Evolutionary conservation across 2,329 filamentous ascomycete species (phyloP).

Genomic region (Monosporascus sp.): DNA sequence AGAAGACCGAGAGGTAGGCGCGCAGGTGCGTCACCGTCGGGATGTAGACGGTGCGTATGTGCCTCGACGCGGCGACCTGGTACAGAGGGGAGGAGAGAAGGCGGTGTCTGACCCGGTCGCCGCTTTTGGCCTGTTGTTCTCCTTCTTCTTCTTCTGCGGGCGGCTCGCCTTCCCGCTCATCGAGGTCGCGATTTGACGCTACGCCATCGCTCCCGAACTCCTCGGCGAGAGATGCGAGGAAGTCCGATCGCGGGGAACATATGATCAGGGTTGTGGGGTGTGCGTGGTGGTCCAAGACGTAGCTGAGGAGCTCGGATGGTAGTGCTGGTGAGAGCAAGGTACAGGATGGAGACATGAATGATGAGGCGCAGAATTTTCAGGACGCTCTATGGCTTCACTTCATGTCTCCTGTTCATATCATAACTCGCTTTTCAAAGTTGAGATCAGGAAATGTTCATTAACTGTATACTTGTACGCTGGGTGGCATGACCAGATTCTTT

Average conservation of each 20-base stretch:
- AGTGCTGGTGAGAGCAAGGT: conserved; percentile 45
- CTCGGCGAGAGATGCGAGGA: conserved; percentile 53
- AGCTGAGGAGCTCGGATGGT: conserved; percentile 58
- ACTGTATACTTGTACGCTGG: too few species aligned
- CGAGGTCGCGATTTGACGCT: neutral
- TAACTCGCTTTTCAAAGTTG: neutral
- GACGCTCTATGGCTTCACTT: conserved; percentile 9
- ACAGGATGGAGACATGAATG: conserved; percentile 18
- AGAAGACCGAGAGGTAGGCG: conserved; percentile 62
- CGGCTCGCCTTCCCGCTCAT: conserved; percentile 1
- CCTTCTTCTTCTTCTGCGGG: conserved; percentile 5
- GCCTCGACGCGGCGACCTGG: conserved; percentile 61
- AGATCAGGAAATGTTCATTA: too few species aligned
- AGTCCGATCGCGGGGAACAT: conserved; percentile 59
- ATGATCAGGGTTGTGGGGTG: conserved; percentile 64
- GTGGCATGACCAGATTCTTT: too few species aligned
- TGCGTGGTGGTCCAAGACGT: conserved; percentile 51
- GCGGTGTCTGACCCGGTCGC: conserved; percentile 21
- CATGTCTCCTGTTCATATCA: conserved; percentile 1
- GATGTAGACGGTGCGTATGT: conserved; percentile 66
- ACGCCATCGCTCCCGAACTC: conserved; percentile 31
- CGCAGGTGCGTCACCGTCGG: conserved; percentile 72
- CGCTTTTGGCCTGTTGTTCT: conserved; percentile 8
- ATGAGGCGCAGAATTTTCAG: conserved; percentile 20
- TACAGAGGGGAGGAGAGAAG: conserved; percentile 62